Percentiles rank a stretch among this genome's conserved stretches.
These are phyloP conservation scores for Trichodelitschia bisporula DNA, from an alignment of 495 filamentous ascomycete species.

Conservation along the genomic window DNA sequence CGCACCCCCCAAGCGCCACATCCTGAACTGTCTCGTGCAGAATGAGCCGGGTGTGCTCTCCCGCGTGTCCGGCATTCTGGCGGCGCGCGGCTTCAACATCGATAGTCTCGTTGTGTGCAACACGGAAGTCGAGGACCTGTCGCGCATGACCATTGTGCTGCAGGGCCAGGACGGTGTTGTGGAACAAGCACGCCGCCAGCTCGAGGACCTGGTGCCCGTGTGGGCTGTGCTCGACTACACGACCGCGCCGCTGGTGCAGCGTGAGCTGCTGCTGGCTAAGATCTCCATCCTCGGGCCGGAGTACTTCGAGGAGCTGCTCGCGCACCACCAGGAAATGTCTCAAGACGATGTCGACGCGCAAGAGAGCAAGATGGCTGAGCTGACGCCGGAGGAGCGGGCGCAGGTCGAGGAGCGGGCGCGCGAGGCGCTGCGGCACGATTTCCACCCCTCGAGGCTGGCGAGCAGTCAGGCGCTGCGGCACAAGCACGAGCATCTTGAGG, in stretches of 20 bases:
- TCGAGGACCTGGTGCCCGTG: constrained; percentile 90
- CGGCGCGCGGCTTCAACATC: constrained; percentile 95
- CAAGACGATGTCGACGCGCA: constrained; percentile 16
- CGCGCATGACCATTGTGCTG: constrained; percentile 95
- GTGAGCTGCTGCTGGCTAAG: constrained; percentile 89
- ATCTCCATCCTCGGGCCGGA: constrained; percentile 87
- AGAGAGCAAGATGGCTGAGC: constrained; percentile 15
- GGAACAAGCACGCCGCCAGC: constrained; percentile 84
- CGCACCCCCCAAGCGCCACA: constrained; percentile 71
- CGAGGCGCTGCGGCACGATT: constrained; percentile 30
- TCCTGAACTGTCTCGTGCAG: constrained; percentile 95
- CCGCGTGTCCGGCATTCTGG: constrained; percentile 86
- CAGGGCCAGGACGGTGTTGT: constrained; percentile 92
- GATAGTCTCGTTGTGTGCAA: constrained; percentile 93
- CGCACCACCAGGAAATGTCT: constrained; percentile 67
- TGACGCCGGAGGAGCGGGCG: constrained; percentile 14
- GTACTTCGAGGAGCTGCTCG: constrained; percentile 88
- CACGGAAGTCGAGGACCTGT: constrained; percentile 92
- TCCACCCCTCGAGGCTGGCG: constrained; percentile 67
- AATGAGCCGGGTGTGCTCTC: constrained; percentile 96
- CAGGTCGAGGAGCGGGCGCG: constrained; percentile 8
- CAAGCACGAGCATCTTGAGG: constrained; percentile 91
- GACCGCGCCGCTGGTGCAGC: constrained; percentile 73
- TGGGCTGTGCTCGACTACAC: constrained; percentile 98
- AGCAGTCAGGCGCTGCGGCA: constrained; percentile 71